Evolutionary conservation across 2,329 filamentous ascomycete species (phyloP).

Genomic region (Aspergillus pseudoviridinutans): DNA sequence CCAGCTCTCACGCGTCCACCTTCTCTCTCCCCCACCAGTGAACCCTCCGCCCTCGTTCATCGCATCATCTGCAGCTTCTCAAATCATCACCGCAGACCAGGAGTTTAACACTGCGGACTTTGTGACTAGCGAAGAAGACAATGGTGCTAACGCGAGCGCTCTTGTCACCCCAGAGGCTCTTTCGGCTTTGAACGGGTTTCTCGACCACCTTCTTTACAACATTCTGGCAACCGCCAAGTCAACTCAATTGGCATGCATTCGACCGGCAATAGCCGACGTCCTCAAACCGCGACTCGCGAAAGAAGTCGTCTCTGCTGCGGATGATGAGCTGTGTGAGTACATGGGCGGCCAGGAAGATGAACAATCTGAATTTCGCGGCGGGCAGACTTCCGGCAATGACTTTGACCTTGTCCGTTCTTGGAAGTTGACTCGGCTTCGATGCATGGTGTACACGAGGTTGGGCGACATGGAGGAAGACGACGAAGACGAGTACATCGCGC

Average conservation of each 20-base stretch:
- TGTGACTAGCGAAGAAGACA: conserved; percentile 65
- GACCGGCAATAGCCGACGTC: conserved; percentile 79
- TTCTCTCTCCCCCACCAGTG: conserved; percentile 64
- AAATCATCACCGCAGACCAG: conserved; percentile 86
- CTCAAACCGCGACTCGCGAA: conserved; percentile 84
- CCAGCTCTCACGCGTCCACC: conserved; percentile 32
- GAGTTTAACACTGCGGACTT: conserved; percentile 68
- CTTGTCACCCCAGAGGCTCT: conserved; percentile 70
- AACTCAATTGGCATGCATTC: conserved; percentile 68
- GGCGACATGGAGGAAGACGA: conserved; percentile 98
- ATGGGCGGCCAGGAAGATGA: conserved; percentile 76
- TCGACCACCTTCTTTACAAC: conserved; percentile 89
- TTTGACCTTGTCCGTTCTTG: conserved; percentile 93
- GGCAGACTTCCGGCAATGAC: conserved; percentile 50
- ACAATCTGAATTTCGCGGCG: conserved; percentile 57
- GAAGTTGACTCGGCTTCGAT: conserved; percentile 87
- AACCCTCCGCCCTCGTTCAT: conserved; percentile 83
- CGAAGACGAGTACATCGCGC: conserved; percentile 81
- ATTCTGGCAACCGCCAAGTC: conserved; percentile 78
- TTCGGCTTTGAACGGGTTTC: conserved; percentile 79
- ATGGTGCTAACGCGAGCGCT: conserved; percentile 64
- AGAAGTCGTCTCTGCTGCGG: conserved; percentile 75
- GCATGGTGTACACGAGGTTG: conserved; percentile 97
- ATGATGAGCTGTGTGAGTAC: conserved; percentile 84
- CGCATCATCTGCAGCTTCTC: conserved; percentile 78